Evolutionary conservation across 2,329 filamentous ascomycete genomes (phyloP).

Genomic region (Ophiostoma quercus): DNA sequence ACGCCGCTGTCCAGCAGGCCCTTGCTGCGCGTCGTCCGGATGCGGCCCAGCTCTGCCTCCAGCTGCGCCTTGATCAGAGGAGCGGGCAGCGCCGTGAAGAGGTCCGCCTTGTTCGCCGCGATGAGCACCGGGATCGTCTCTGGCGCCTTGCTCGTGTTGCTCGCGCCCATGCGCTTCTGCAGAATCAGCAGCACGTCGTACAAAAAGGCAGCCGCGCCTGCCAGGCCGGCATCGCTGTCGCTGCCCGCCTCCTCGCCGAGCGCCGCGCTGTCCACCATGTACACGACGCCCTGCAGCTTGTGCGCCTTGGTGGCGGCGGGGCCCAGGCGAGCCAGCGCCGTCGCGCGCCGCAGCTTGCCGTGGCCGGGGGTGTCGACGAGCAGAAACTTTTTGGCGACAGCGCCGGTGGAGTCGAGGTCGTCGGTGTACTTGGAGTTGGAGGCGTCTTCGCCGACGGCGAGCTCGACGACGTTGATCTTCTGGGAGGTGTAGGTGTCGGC

Average conservation of each 20-base stretch:
- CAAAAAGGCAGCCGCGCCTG: constrained; percentile 74
- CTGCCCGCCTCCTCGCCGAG: constrained; percentile 43
- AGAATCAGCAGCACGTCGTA: constrained; percentile 82
- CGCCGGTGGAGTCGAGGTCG: constrained; percentile 51
- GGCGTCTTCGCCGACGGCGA: constrained; percentile 48
- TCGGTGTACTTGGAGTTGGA: constrained; percentile 42
- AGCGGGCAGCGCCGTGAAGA: constrained; percentile 86
- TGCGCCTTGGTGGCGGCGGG: constrained; percentile 24
- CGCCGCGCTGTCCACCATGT: constrained; percentile 78
- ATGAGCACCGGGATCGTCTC: constrained; percentile 68
- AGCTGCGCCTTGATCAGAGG: constrained; percentile 67
- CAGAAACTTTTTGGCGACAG: constrained; percentile 63
- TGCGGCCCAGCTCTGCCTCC: constrained; percentile 73
- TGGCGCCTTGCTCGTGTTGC: constrained; percentile 46
- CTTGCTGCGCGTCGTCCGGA: constrained; percentile 71
- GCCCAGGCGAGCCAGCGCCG: constrained; percentile 53
- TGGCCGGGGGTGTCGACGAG: constrained; percentile 90
- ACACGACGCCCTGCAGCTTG: constrained; percentile 69
- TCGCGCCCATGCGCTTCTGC: constrained; percentile 56
- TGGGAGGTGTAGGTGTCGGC: constrained; percentile 53
- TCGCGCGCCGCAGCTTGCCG: constrained; percentile 77
- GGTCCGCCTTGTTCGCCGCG: constrained; percentile 90
- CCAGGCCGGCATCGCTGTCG: constrained; percentile 49
- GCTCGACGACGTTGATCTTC: constrained; percentile 46
- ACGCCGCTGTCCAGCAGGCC: constrained; percentile 77